These are phyloP conservation scores for Calonectria leucothoes DNA, from an alignment of 2,329 filamentous ascomycete genomes.

Conservation along the genomic window DNA sequence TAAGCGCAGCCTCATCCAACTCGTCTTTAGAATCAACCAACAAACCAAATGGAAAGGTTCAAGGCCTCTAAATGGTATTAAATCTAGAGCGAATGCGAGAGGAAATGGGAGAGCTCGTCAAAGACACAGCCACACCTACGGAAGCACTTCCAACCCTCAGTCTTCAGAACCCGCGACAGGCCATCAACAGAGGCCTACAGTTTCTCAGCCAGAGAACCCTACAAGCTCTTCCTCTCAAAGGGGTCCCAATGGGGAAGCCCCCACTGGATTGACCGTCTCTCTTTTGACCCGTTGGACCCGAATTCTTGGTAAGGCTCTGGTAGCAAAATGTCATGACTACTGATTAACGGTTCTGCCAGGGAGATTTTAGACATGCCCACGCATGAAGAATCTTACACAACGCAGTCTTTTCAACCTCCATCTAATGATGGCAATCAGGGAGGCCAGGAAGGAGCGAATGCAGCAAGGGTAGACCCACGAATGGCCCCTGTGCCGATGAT, in stretches of 20 bases:
- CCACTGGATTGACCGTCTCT: background rate
- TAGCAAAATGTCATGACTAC: background rate
- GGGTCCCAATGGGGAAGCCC: background rate
- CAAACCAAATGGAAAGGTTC: slow-evolving; percentile 9
- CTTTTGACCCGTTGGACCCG: background rate
- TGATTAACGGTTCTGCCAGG: background rate
- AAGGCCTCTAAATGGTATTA: too few species aligned
- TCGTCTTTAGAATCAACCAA: slow-evolving; percentile 16
- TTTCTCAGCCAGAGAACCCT: background rate
- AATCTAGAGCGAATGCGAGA: too few species aligned
- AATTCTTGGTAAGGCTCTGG: background rate
- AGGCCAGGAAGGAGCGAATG: background rate
- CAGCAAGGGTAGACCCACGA: background rate
- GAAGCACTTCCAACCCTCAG: background rate
- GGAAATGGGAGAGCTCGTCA: background rate
- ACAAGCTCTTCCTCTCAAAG: background rate
- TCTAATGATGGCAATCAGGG: background rate
- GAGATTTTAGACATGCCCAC: background rate
- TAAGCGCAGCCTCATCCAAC: background rate
- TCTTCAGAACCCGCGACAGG: background rate
- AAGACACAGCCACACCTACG: background rate
- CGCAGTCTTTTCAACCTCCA: background rate
- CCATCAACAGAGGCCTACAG: background rate
- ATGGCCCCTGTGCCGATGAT: background rate
- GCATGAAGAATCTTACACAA: background rate